A percentile compares a stretch with the other conserved stretches of the same genome.
phyloP scores from a whole-genome alignment of 176 grass and related monocot species.

The Carex myosuroides region DNA sequence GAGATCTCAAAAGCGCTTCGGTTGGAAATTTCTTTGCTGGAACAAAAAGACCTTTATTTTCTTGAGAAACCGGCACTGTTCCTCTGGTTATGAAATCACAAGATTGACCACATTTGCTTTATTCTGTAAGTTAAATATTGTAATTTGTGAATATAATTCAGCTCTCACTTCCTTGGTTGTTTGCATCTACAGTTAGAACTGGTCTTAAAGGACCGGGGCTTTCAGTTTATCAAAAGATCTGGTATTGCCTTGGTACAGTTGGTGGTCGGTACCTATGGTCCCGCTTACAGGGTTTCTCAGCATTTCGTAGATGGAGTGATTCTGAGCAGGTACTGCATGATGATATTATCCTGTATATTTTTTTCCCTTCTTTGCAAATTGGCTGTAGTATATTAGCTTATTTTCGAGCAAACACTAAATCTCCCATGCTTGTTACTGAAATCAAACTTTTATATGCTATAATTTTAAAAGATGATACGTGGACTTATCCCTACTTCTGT shows the following conservation, averaged over 20 bases:
- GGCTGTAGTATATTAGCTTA: background rate
- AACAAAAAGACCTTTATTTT: background rate
- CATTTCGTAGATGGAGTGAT: constrained; percentile 89
- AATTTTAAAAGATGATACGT: background rate
- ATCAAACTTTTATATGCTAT: background rate
- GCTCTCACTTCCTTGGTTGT: background rate
- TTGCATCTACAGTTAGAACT: constrained; percentile 63
- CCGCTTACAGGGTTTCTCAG: constrained; percentile 82
- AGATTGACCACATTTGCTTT: background rate
- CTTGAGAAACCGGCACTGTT: background rate
- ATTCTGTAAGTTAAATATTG: background rate
- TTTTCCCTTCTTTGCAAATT: background rate
- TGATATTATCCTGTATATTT: constrained; percentile 15
- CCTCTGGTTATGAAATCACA: background rate
- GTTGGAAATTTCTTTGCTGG: no score
- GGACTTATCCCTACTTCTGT: background rate
- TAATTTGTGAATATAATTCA: background rate
- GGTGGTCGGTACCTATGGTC: constrained; percentile 85
- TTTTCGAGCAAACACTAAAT: background rate
- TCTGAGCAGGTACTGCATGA: constrained; percentile 64
- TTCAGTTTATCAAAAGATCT: constrained; percentile 86
- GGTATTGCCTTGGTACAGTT: constrained; percentile 77
- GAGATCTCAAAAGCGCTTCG: no score
- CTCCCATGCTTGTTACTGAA: background rate
- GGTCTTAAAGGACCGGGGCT: constrained; percentile 81